Evolutionary conservation across 768 basidiomycete genomes (phyloP), one percentile per base, ranked within the genome.

Genomic region (Chalciporus piperatus): DNA sequence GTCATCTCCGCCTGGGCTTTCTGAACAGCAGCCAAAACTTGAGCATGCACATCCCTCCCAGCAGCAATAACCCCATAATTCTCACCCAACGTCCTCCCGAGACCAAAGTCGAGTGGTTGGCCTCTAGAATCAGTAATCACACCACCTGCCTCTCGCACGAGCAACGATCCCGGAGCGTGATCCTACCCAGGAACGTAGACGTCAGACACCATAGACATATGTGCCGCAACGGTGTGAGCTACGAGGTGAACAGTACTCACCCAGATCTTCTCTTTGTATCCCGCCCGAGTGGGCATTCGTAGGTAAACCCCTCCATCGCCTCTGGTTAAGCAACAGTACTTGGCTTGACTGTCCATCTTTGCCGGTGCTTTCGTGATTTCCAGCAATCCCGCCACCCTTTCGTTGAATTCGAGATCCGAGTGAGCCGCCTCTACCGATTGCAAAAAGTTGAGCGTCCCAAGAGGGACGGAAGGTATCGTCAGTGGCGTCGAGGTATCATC

Each of bases 241-340:
- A 22, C 16, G 1, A 22, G 1, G 9, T 8, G 4, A 19, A 2
- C n/a, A 9, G 2, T 4, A 61, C 78, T 43, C 54, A 88, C 89
- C 95, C 96, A 99, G n/a, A 98, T 95, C 73, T 98, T 98, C 69
- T 98, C 96, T 54, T 73, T 68, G 67, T 98, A 98, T 2, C 85
- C 88, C 1, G 80, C 73, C 6, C 83, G 83, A 1, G 84, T 84
- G 0, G 91, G 91, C 78, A 92, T 85, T 8, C 90, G 76, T 39
- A 92, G 72, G 65, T 93, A 96, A 32, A 82, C 80, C 1, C 84
- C 85, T 1, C 93, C 94, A 49, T 96, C 89, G 0, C 95, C 93
- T 38, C 95, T 74, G 5, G 85, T 83, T 13, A 98, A 80, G 62
- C 85, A 84, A 27, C 87, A 83, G 59, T 98, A 98, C 71, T 98